Evolutionary conservation across 768 basidiomycete species (phyloP), one percentile per base, ranked within the genome.

Genomic region (Filobasidium wieringae): DNA sequence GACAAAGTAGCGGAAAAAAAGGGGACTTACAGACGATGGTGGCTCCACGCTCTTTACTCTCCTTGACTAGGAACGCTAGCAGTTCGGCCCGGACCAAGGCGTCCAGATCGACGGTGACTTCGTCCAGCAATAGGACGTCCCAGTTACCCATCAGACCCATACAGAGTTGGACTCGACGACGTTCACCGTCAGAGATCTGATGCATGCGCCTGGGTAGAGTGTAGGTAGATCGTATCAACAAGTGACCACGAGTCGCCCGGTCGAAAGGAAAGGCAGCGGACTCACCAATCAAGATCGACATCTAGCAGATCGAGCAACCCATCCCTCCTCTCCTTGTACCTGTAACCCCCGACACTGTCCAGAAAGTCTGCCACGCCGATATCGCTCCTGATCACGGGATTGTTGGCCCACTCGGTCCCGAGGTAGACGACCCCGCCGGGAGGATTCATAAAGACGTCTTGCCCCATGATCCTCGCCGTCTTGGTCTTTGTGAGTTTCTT

Each of bases 371-470:
- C 83, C 2, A 99, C 95, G 31, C 84, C 77, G 61, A 97, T 92
- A 72, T 97, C 95, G 8, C 86, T 79, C 31, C 92, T 81, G 12
- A 97, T 92, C 57, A 96, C 93, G 0, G 92, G 90, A 74, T 99
- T 97, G 83, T 87, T 87, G 0, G 91, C 91, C 90, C 93, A 96
- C 76, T 97, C 92, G 1, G 92, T 97, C 22, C 92, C 92, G 11
- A 95, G 79, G 71, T 87, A 88, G 19, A 87, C 84, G 32, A 93
- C 80, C 7, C 86, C 76, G 30, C 67, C 76, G 0, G 91, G 88
- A 4, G 86, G 84, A 64, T 88, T 81, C 62, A 86, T 83, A 74
- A 97, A 96, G 47, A 96, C 91, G 72, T 97, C 91, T 61, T 79
- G 79, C 36, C 79, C 87, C 64, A 87, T 80, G 68, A 97, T 81